A percentile compares a stretch with the other conserved stretches of the same genome.
These are phyloP conservation scores for Proliferodiscus dingleyae DNA, from an alignment of 2,329 filamentous ascomycete species.

Conservation along the genomic window DNA sequence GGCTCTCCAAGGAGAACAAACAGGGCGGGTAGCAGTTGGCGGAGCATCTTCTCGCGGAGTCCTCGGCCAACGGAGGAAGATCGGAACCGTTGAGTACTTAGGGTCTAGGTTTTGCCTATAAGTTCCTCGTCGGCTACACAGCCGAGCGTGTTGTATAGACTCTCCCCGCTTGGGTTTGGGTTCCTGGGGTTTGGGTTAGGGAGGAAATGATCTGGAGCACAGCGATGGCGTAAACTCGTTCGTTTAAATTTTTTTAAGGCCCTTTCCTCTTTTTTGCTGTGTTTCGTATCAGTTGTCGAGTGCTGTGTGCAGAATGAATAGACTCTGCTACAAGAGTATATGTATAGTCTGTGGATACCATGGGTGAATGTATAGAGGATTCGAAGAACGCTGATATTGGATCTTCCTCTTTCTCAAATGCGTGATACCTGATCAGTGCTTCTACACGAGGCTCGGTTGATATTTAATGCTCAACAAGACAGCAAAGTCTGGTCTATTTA, in stretches of 20 bases:
- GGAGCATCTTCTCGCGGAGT: conserved; percentile 22
- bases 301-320: too few relatives aligned
- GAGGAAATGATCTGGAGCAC: conserved; percentile 18
- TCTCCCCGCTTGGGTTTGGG: conserved; percentile 10
- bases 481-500: too few relatives aligned
- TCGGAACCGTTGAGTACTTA: conserved; percentile 22
- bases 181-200: conserved; percentile 15
- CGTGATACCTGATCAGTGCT: too few relatives aligned
- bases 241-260: conserved; percentile 8
- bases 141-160: background rate
- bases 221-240: conserved; percentile 29
- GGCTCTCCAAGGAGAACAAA: conserved; percentile 17
- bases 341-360: too few relatives aligned
- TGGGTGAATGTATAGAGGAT: too few relatives aligned
- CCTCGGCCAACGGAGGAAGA: conserved; percentile 23
- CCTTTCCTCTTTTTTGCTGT: too few relatives aligned
- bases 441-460: too few relatives aligned
- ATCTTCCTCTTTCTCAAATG: too few relatives aligned
- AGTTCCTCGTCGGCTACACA: conserved; percentile 1
- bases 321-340: too few relatives aligned
- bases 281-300: too few relatives aligned
- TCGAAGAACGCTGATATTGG: too few relatives aligned
- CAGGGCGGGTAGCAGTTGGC: conserved; percentile 20
- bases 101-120: background rate
- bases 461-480: too few relatives aligned